These are phyloP conservation scores for Acarospora socialis DNA, from an alignment of 2,329 filamentous ascomycete genomes.

Conservation along the genomic window DNA sequence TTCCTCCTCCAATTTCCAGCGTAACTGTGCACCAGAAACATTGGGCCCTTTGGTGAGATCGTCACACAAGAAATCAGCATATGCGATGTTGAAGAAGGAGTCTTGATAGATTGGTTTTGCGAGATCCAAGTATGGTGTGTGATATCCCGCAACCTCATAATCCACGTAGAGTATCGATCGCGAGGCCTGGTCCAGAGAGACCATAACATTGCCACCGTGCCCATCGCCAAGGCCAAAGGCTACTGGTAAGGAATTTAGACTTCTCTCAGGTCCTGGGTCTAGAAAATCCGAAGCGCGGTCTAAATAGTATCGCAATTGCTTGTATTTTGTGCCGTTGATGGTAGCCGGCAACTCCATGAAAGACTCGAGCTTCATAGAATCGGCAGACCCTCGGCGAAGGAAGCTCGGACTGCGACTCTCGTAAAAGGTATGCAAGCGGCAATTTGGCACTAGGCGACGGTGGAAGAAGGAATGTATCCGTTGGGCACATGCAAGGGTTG, in stretches of 20 bases:
- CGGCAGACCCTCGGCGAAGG: too few species aligned
- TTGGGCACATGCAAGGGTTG: too few species aligned
- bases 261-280: too few species aligned
- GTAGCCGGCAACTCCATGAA: too few species aligned
- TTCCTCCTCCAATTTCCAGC: not conserved
- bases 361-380: too few species aligned
- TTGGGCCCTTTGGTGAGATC: not conserved
- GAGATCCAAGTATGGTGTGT: conserved; percentile 8
- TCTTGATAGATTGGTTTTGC: conserved; percentile 8
- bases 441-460: too few species aligned
- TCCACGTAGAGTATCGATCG: conserved; percentile 7
- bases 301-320: too few species aligned
- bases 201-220: conserved; percentile 9
- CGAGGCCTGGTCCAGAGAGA: not conserved
- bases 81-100: conserved; percentile 4
- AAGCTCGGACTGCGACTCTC: too few species aligned
- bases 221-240: conserved; percentile 9
- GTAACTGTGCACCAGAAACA: not conserved
- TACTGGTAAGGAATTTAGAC: conserved; percentile 1
- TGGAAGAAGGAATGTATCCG: too few species aligned
- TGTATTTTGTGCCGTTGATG: too few species aligned
- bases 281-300: too few species aligned
- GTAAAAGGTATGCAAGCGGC: too few species aligned
- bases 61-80: conserved; percentile 3
- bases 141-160: conserved; percentile 10